Base-by-base conservation (phyloP, 179 eudicot genomes). In the Carnegiea gigantea region DNA sequence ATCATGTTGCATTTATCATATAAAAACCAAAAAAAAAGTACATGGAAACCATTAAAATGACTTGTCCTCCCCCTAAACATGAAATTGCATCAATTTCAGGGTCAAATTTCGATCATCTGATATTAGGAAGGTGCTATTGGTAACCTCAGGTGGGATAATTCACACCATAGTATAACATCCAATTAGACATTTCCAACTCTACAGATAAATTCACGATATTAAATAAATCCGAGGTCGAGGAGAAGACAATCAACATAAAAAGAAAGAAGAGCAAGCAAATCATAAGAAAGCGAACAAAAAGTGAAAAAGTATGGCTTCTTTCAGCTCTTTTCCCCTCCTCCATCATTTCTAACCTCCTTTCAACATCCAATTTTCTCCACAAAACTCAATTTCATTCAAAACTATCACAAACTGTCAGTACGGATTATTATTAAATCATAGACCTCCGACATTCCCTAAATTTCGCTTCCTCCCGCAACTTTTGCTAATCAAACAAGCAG, bases 261-360 rank as follows among this genome's bases (percentile, higher is more conserved):
- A 17, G 3, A 6, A 24, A 26, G 0, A 73, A 24, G 11, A 75
- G 40, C 14, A 24, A 48, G 48, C 17, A 6, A 28, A 75, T 48
- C 54, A 26, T 24, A 75, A 49, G 77, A n/a, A 75, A 75, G 62
- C 17, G 62, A 75, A 12, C 5, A 7, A n/a, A 20, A 21, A 73
- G 62, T 48, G 21, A 49, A 75, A 75, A 75, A 75, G 77, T 48
- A 23, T 7, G 2, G 5, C 10, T 46, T 30, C 28, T 49, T 74
- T 23, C 20, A 9, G 12, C 40, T 46, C 6, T 46, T 73, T 73
- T 6, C 62, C 57, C 54, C 33, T 46, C 28, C 77, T 9, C 26
- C 54, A 73, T 73, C 54, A 73, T 73, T 73, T 73, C 53, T 49
- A 73, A 75, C 18, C 62, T n/a, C 38, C 57, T 75, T 75, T 75